These are phyloP conservation scores for Fagopyrum tataricum DNA, from an alignment of 148 eudicot genomes.

Conservation along the genomic window DNA sequence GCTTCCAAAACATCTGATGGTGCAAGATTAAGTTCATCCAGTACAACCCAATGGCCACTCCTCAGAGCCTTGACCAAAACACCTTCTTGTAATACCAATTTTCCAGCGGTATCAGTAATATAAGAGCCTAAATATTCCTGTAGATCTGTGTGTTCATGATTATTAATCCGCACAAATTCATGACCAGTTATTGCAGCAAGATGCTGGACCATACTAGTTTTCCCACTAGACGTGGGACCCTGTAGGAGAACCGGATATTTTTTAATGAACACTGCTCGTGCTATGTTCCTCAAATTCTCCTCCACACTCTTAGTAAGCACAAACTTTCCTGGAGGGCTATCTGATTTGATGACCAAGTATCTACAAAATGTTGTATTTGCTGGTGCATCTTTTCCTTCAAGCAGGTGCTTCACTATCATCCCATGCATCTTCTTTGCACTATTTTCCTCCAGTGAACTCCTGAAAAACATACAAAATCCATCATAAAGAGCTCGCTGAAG, in stretches of 20 bases:
- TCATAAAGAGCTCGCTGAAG: conserved; percentile 67
- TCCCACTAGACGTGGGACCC: conserved; percentile 99
- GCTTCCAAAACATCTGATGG: conserved; percentile 99
- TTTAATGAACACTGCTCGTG: conserved; percentile 67
- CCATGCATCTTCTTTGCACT: conserved; percentile 65
- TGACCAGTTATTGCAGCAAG: conserved; percentile 88
- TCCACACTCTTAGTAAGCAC: conserved; percentile 66
- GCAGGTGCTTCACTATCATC: conserved; percentile 36
- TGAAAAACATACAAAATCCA: conserved; percentile 91
- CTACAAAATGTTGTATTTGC: conserved; percentile 34
- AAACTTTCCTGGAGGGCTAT: conserved; percentile 41
- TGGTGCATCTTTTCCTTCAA: conserved; percentile 46
- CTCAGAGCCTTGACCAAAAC: conserved; percentile 89
- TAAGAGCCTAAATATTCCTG: conserved; percentile 96
- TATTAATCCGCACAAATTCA: conserved; percentile 91
- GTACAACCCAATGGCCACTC: conserved; percentile 87
- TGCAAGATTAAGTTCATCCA: conserved; percentile 96
- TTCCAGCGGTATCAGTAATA: conserved; percentile 75
- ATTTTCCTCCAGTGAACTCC: conserved; percentile 56
- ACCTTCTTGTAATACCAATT: conserved; percentile 87
- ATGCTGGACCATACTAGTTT: conserved; percentile 90
- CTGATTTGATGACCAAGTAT: conserved; percentile 30
- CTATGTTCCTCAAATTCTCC: conserved; percentile 70
- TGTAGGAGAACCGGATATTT: conserved; percentile 93
- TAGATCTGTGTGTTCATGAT: conserved; percentile 95